Evolutionary conservation across 2,329 filamentous ascomycete species (phyloP).

Genomic region (Aspergillus quadricinctus): DNA sequence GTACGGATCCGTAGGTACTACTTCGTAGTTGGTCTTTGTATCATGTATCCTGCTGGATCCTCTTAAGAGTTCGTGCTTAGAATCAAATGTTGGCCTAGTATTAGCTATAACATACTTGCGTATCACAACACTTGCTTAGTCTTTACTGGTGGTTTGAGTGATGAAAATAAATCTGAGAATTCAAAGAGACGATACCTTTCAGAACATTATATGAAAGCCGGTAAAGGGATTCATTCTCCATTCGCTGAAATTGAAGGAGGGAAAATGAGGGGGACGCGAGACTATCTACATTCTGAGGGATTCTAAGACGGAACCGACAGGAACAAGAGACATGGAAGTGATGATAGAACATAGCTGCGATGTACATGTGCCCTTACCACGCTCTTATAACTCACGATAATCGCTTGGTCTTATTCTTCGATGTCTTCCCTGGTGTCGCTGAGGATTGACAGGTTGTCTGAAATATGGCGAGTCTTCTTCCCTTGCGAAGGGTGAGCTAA

Average conservation of each 20-base stretch:
- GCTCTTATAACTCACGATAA: conserved; percentile 69
- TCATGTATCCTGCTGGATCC: background rate
- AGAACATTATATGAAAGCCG: background rate
- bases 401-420: conserved; percentile 80
- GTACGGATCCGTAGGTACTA: no score
- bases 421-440: conserved; percentile 79
- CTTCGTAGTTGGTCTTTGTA: background rate
- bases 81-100: background rate
- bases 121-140: background rate
- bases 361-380: conserved; percentile 1
- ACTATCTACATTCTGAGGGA: background rate
- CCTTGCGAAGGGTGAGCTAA: conserved; percentile 52
- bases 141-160: background rate
- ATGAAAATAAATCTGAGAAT: background rate
- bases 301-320: background rate
- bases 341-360: background rate
- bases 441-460: conserved; percentile 89
- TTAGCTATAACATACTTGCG: background rate
- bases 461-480: conserved; percentile 90
- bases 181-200: background rate
- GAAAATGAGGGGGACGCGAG: background rate
- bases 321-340: background rate
- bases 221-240: background rate
- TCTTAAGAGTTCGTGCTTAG: background rate
- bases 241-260: background rate